These are phyloP conservation scores for Brassica rapa DNA, from an alignment of 345 rosid species.

Conservation along the genomic window DNA sequence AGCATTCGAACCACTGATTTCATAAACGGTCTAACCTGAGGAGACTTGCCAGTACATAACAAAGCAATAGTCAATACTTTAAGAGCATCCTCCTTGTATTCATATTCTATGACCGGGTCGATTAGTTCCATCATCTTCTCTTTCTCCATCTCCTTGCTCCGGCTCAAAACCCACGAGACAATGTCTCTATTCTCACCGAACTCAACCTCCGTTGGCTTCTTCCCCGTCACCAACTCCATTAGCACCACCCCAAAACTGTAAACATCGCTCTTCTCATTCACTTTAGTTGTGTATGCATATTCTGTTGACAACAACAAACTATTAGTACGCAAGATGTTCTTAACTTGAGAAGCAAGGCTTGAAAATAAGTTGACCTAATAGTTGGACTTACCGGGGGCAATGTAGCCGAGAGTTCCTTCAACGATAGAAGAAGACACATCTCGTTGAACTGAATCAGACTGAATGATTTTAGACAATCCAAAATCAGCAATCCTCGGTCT, in stretches of 20 bases:
- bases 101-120: constrained; percentile 50
- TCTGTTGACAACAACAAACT: constrained; percentile 44
- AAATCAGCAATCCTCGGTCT: constrained; percentile 88
- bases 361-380: not conserved
- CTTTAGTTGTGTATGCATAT: constrained; percentile 58
- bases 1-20: constrained; percentile 79
- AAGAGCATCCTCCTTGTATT: constrained; percentile 53
- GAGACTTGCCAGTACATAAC: constrained; percentile 62
- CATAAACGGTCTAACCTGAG: constrained; percentile 71
- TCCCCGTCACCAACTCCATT: constrained; percentile 81
- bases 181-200: constrained; percentile 71
- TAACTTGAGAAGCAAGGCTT: constrained; percentile 11
- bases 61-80: constrained; percentile 62
- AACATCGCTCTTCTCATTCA: constrained; percentile 79
- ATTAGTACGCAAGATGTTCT: not conserved
- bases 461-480: constrained; percentile 76
- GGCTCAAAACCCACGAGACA: constrained; percentile 60
- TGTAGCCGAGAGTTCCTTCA: constrained; percentile 85
- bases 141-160: constrained; percentile 38
- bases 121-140: constrained; percentile 49
- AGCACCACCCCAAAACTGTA: constrained; percentile 90
- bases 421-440: constrained; percentile 57
- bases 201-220: constrained; percentile 61
- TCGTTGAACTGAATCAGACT: constrained; percentile 40
- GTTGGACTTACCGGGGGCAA: constrained; percentile 74